Evolutionary conservation across 805 yeast genomes (phyloP).

Genomic region (Kluyveromyces starmeri): DNA sequence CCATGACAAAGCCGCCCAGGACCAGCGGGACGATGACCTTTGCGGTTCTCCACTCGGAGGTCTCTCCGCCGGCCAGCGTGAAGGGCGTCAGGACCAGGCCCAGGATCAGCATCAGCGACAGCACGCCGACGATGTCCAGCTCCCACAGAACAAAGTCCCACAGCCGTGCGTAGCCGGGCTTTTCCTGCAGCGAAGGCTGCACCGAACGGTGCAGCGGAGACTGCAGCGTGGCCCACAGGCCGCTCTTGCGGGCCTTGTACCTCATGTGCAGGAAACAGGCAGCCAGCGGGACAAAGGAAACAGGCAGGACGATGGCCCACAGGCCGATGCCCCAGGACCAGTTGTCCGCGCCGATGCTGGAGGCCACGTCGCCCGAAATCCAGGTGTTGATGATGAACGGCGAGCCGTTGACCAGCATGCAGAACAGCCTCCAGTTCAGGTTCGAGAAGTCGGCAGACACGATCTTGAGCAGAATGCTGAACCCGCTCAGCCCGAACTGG

Average conservation of each 20-base stretch:
- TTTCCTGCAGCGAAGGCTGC: not conserved
- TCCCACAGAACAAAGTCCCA: constrained; percentile 39
- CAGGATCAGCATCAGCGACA: constrained; percentile 45
- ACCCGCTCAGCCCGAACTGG: constrained; percentile 47
- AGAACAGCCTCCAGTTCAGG: constrained; percentile 55
- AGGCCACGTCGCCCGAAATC: constrained; percentile 49
- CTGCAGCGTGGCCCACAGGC: no score
- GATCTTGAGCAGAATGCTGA: constrained; percentile 44
- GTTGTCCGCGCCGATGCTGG: constrained; percentile 25
- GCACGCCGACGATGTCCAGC: constrained; percentile 50
- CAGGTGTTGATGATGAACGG: constrained; percentile 68
- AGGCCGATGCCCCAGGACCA: constrained; percentile 53
- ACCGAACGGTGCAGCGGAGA: no score
- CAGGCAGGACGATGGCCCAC: constrained; percentile 52
- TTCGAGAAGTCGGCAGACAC: constrained; percentile 56
- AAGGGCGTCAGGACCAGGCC: constrained; percentile 59
- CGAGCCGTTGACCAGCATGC: constrained; percentile 51
- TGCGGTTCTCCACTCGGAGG: constrained; percentile 45
- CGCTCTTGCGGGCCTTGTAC: constrained; percentile 35
- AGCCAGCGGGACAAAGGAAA: constrained; percentile 41
- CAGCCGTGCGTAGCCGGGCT: not conserved
- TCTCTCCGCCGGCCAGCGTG: constrained; percentile 56
- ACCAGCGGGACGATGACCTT: constrained; percentile 56
- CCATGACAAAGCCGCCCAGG: constrained; percentile 39
- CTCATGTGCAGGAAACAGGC: constrained; percentile 41